Percentiles rank a stretch among this genome's conserved stretches.
Conservation (phyloP, 352 stramenopile genomes). For the Phytophthora kernoviae region DNA sequence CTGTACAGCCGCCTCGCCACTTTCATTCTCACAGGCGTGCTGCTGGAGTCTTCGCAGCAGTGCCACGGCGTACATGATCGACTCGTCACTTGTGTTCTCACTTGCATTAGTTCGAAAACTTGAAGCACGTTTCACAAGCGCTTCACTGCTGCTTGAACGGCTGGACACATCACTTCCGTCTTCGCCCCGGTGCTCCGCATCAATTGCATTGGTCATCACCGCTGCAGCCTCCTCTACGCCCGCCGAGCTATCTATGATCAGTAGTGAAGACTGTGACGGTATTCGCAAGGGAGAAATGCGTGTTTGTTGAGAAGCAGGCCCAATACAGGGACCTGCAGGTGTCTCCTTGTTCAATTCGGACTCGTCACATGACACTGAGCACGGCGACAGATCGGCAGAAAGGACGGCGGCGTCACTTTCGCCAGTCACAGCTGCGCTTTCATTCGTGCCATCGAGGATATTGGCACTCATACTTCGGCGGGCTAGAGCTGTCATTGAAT, state of each 20-base stretch:
- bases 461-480: slow-evolving; percentile 24
- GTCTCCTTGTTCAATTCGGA: slow-evolving; percentile 18
- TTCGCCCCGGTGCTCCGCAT: slow-evolving; percentile 11
- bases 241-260: slow-evolving; percentile 25
- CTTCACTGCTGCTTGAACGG: not conserved
- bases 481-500: slow-evolving; percentile 43
- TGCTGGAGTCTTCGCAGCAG: slow-evolving; percentile 66
- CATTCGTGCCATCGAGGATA: slow-evolving; percentile 1
- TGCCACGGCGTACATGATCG: slow-evolving; percentile 61
- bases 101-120: slow-evolving; percentile 24
- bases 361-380: slow-evolving; percentile 14
- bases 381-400: slow-evolving; percentile 30
- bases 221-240: slow-evolving; percentile 12
- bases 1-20: slow-evolving; percentile 41
- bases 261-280: slow-evolving; percentile 34
- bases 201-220: slow-evolving; percentile 12
- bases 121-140: slow-evolving; percentile 13
- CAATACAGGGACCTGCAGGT: slow-evolving; percentile 15
- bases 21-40: slow-evolving; percentile 34
- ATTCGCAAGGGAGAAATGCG: slow-evolving; percentile 16
- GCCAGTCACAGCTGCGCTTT: slow-evolving; percentile 13
- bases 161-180: not conserved
- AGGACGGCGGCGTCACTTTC: slow-evolving; percentile 20
- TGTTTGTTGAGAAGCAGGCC: slow-evolving; percentile 10
- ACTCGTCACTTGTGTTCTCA: slow-evolving; percentile 42